Percentiles rank a stretch among this genome's conserved stretches.
Evolutionary conservation across 139 green algal genomes (phyloP).

Genomic region (Coccomyxa sp.): DNA sequence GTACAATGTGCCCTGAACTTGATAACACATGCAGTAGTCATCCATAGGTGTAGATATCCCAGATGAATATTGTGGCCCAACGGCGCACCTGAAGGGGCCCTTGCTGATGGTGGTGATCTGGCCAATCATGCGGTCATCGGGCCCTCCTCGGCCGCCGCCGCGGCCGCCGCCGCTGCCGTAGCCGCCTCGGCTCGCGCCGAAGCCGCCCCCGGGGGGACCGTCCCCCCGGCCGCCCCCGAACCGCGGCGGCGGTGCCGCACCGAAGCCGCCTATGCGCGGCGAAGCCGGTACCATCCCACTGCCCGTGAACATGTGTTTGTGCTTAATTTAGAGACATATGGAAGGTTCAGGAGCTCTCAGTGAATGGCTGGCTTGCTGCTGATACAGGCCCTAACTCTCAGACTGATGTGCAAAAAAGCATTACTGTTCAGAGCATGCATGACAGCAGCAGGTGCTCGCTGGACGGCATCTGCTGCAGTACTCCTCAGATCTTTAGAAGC

Average conservation of each 20-base stretch:
- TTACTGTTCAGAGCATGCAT: no score
- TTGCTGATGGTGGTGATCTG: constrained; percentile 45
- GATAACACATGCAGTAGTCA: not conserved
- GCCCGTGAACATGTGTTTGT: not conserved
- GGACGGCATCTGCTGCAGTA: no score
- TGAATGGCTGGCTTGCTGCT: no score
- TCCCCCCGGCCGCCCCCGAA: not conserved
- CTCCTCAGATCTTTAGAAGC: not conserved
- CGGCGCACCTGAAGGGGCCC: constrained; percentile 48
- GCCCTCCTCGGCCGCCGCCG: constrained; percentile 15
- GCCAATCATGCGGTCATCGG: constrained; percentile 37
- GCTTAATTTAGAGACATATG: not conserved
- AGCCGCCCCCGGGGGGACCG: not conserved
- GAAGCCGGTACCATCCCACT: not conserved
- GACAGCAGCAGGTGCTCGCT: no score
- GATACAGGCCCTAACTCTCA: no score
- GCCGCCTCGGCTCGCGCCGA: not conserved
- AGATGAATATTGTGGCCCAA: not conserved
- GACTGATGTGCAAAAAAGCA: no score
- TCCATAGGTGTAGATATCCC: not conserved
- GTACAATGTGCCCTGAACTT: not conserved
- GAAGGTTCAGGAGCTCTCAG: not conserved
- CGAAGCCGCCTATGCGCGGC: not conserved
- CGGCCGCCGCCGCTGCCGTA: constrained; percentile 5
- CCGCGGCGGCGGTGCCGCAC: not conserved